A percentile compares a stretch with the other conserved stretches of the same genome.
Evolutionary conservation across 805 yeast species (phyloP).

Genomic region (Yamadazyma endophytica): DNA sequence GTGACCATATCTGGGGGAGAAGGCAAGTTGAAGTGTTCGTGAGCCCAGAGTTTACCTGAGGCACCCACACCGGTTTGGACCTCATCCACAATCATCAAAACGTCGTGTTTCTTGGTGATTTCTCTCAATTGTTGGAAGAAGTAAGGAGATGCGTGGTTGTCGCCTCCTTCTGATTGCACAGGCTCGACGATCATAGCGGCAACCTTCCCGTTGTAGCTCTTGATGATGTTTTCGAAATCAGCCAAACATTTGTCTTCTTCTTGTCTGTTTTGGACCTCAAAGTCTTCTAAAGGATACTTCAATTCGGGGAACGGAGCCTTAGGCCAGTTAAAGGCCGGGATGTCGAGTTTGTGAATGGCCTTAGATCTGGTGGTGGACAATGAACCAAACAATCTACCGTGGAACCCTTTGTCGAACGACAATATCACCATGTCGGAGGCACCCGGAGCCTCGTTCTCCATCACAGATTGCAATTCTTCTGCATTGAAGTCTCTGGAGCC

Average conservation of each 20-base stretch:
- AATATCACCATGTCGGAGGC: constrained; percentile 49
- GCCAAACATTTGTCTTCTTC: constrained; percentile 48
- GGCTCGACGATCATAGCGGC: constrained; percentile 58
- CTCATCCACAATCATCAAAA: constrained; percentile 64
- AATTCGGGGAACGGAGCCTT: constrained; percentile 44
- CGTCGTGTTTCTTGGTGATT: constrained; percentile 51
- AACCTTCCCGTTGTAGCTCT: constrained; percentile 36
- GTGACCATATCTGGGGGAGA: constrained; percentile 68
- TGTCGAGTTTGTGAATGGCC: constrained; percentile 54
- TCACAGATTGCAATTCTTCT: constrained; percentile 45
- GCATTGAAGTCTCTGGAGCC: constrained; percentile 41
- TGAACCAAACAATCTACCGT: constrained; percentile 55
- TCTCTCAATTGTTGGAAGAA: constrained; percentile 64
- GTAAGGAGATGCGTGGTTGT: constrained; percentile 60
- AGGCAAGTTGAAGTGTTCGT: constrained; percentile 60
- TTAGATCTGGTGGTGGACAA: constrained; percentile 54
- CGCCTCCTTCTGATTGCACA: constrained; percentile 75
- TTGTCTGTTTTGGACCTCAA: constrained; percentile 34
- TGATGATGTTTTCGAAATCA: constrained; percentile 38
- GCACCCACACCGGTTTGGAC: constrained; percentile 77
- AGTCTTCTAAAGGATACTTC: constrained; percentile 37
- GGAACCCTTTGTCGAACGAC: constrained; percentile 54
- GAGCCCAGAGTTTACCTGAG: constrained; percentile 71
- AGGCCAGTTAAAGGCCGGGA: constrained; percentile 61
- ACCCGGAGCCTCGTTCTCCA: constrained; percentile 51